Evolutionary conservation across 2,329 filamentous ascomycete genomes (phyloP).

Genomic region (Fusarium buxicola): DNA sequence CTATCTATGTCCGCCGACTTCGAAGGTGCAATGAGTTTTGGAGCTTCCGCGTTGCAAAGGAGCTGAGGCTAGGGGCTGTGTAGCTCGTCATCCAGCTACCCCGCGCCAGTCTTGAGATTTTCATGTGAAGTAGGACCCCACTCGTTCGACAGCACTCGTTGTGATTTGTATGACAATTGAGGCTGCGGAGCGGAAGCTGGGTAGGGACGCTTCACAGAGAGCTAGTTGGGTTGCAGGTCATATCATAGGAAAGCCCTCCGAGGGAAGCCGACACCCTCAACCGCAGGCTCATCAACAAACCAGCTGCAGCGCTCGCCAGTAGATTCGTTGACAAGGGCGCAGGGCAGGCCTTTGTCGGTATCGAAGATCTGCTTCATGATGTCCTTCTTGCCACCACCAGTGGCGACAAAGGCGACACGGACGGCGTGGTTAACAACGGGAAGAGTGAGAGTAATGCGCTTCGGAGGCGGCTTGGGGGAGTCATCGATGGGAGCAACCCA

Average conservation of each 20-base stretch:
- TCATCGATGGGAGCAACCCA: conserved; percentile 95
- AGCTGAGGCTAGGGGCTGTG: background rate
- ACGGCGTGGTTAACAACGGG: conserved; percentile 90
- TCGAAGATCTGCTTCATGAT: conserved; percentile 94
- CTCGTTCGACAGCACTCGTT: conserved; percentile 15
- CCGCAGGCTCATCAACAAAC: conserved; percentile 90
- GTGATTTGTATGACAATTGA: conserved; percentile 18
- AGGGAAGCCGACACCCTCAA: conserved; percentile 87
- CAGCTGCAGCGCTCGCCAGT: conserved; percentile 90
- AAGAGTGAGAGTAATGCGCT: conserved; percentile 90
- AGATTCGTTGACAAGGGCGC: conserved; percentile 86
- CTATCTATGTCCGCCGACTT: conserved; percentile 22
- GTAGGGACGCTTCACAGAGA: conserved; percentile 18
- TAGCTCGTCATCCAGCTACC: conserved; percentile 33
- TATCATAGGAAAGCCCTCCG: conserved; percentile 71
- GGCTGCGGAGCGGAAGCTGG: conserved; percentile 19
- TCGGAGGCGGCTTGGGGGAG: conserved; percentile 92
- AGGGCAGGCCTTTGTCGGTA: conserved; percentile 81
- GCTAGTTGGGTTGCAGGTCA: conserved; percentile 11
- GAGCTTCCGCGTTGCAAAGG: conserved; percentile 1
- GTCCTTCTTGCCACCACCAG: conserved; percentile 88
- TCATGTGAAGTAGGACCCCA: conserved; percentile 26
- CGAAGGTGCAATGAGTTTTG: conserved; percentile 1
- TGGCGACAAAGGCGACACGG: conserved; percentile 91
- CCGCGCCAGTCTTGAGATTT: conserved; percentile 22